phyloP scores from a whole-genome alignment of 768 basidiomycete genomes.

The Tylopilus sp. region DNA sequence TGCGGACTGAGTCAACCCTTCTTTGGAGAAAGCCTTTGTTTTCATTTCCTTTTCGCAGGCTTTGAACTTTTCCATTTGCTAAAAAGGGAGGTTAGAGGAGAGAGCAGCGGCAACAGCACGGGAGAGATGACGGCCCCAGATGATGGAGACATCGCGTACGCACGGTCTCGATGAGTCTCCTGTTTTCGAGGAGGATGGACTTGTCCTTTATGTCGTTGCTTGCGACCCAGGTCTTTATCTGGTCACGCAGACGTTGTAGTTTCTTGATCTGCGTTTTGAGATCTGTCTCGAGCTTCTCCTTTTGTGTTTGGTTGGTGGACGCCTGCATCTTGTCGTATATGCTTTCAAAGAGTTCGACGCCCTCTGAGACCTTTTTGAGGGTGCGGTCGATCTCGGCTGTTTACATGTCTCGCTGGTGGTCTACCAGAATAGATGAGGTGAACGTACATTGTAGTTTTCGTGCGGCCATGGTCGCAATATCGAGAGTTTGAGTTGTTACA shows the following conservation, averaged over 20 bases:
- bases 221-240: constrained; percentile 94
- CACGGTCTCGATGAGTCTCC: constrained; percentile 95
- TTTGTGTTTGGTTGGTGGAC: constrained; percentile 94
- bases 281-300: constrained; percentile 95
- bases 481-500: constrained; percentile 16
- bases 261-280: constrained; percentile 99
- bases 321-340: constrained; percentile 99
- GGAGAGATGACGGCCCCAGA: neutral
- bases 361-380: constrained; percentile 93
- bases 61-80: constrained; percentile 99
- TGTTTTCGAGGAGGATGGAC: constrained; percentile 84
- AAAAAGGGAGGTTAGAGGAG: constrained; percentile 9
- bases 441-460: constrained; percentile 82
- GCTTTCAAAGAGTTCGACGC: constrained; percentile 91
- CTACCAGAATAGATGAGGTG: neutral
- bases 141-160: constrained; percentile 30
- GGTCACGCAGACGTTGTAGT: constrained; percentile 77
- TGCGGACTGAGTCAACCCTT: constrained; percentile 90
- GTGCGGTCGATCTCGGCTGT: constrained; percentile 98
- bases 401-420: neutral
- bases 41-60: constrained; percentile 99
- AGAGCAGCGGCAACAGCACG: constrained; percentile 14
- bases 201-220: constrained; percentile 99
- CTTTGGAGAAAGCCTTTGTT: constrained; percentile 99
- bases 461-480: constrained; percentile 65